Evolutionary conservation across 2,329 filamentous ascomycete genomes (phyloP).

Genomic region (Trichoderma hamatum): DNA sequence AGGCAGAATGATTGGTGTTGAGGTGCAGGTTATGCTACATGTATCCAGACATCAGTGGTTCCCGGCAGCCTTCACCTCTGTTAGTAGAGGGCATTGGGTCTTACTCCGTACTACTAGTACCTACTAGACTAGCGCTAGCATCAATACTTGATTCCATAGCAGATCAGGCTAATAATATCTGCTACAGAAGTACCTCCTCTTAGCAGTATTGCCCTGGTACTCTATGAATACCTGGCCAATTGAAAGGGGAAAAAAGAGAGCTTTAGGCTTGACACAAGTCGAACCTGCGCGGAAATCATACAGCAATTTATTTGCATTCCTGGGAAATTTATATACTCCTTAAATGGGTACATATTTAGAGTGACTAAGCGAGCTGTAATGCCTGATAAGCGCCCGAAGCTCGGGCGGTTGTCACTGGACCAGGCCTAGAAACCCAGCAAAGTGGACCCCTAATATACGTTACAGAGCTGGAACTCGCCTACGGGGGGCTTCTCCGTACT

Average conservation of each 20-base stretch:
- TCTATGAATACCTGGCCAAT: not conserved
- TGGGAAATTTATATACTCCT: not conserved
- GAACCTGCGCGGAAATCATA: not conserved
- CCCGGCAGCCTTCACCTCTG: no score
- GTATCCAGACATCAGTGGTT: not conserved
- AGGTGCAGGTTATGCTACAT: not conserved
- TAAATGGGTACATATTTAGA: not conserved
- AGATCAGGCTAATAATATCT: slow-evolving; percentile 1
- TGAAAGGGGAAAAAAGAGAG: not conserved
- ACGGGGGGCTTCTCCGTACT: slow-evolving; percentile 20
- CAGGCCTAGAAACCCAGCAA: not conserved
- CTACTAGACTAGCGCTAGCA: not conserved
- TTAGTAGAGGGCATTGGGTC: no score
- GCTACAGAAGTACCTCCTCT: not conserved
- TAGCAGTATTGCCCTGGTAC: not conserved
- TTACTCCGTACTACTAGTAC: not conserved
- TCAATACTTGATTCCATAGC: not conserved
- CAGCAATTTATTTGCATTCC: not conserved
- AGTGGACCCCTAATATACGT: slow-evolving; percentile 4
- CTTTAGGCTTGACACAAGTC: not conserved
- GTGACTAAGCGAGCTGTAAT: not conserved
- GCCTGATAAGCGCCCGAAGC: not conserved
- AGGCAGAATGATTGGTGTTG: not conserved
- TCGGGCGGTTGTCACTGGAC: not conserved
- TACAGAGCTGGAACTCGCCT: not conserved